Conservation (phyloP, 2,329 filamentous ascomycete species). For the Trichoderma arundinaceum region DNA sequence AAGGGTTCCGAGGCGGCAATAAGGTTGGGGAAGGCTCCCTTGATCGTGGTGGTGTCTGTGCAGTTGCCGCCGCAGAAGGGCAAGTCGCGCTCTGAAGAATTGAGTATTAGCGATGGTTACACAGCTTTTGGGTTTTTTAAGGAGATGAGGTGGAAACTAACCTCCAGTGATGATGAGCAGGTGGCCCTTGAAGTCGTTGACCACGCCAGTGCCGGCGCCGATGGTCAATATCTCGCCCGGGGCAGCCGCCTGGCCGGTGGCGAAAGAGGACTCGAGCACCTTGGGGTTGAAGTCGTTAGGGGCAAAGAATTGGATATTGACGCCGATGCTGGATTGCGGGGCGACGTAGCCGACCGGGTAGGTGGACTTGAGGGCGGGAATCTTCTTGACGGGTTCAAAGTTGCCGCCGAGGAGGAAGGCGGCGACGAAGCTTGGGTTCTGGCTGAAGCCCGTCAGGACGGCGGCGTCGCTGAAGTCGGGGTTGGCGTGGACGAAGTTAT, state of each 20-base stretch:
- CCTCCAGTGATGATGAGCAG: conserved; percentile 65
- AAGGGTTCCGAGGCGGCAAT: conserved; percentile 49
- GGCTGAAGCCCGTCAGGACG: conserved; percentile 65
- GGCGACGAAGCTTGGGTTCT: conserved; percentile 51
- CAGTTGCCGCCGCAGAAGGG: conserved; percentile 70
- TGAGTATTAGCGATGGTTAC: background rate
- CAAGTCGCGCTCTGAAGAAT: conserved; percentile 50
- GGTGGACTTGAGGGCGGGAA: conserved; percentile 37
- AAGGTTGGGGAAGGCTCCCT: conserved; percentile 47
- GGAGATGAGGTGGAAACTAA: conserved; percentile 37
- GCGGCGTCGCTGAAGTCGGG: conserved; percentile 62
- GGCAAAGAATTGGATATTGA: conserved; percentile 60
- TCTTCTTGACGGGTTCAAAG: conserved; percentile 51
- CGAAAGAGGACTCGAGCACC: conserved; percentile 54
- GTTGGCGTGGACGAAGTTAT: conserved; percentile 58
- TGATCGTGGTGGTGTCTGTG: conserved; percentile 49
- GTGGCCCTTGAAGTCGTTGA: conserved; percentile 56
- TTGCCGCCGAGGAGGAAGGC: conserved; percentile 54
- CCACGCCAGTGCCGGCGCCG: conserved; percentile 44
- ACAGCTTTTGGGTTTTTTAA: no score
- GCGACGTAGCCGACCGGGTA: conserved; percentile 61
- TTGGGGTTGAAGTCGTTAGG: conserved; percentile 61
- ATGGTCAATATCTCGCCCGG: conserved; percentile 65
- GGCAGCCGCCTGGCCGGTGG: conserved; percentile 61
- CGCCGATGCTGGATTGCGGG: conserved; percentile 51